Evolutionary conservation across 2,329 filamentous ascomycete genomes (phyloP).

Genomic region (Dothidotthia symphoricarpi): DNA sequence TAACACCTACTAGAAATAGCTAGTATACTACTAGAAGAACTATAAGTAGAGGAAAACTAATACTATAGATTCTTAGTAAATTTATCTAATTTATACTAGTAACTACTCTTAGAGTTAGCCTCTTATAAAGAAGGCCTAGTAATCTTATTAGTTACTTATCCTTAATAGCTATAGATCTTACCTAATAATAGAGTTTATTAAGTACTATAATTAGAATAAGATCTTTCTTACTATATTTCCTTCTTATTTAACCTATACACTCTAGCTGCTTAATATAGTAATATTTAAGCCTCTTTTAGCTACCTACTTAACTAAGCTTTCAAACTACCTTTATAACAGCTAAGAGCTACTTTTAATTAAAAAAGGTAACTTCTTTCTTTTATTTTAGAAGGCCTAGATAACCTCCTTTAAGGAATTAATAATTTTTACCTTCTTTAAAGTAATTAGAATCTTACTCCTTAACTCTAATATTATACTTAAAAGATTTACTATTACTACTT

Average conservation of each 20-base stretch:
- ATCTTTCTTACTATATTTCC: conserved; percentile 1
- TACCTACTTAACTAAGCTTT: conserved; percentile 5
- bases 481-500: background rate
- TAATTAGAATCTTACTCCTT: conserved; percentile 5
- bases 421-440: conserved; percentile 5
- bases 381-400: conserved; percentile 9
- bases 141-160: background rate
- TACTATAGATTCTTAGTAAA: too few species aligned
- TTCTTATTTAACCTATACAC: conserved; percentile 3
- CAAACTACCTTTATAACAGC: background rate
- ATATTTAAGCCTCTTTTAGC: conserved; percentile 8
- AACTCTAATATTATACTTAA: conserved; percentile 1
- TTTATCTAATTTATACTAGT: too few species aligned
- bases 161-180: background rate
- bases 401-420: conserved; percentile 3
- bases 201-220: conserved; percentile 4
- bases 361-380: conserved; percentile 9
- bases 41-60: too few species aligned
- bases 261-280: conserved; percentile 3
- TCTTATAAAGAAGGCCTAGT: too few species aligned
- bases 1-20: too few species aligned
- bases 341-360: conserved; percentile 5
- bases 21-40: too few species aligned
- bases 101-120: too few species aligned
- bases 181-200: background rate